Evolutionary conservation across 2,329 filamentous ascomycete species (phyloP), one percentile per base, ranked within the genome.

Genomic region (Huntiella savannae): DNA sequence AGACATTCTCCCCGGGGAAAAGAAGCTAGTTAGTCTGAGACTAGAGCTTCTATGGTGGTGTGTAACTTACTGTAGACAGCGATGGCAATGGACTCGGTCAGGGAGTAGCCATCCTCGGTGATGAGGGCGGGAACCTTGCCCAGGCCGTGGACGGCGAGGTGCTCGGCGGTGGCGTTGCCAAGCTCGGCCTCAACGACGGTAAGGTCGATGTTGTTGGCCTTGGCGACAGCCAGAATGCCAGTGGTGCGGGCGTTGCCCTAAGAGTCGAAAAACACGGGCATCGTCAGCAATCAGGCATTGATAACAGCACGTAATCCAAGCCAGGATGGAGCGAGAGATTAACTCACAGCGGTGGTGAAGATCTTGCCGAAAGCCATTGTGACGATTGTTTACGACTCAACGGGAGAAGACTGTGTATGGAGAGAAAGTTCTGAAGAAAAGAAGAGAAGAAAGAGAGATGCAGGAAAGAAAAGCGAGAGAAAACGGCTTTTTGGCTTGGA

Each of bases 361-460:
- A 98, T 77, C 74, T 93, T 98, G 71, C 91, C 91, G 76, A 98
- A 96, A 63, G 83, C 74, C 82, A 93, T 92, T 65, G 75, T 84
- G 70, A 63, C 60, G 61, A 58, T 40, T 46, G 47, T 48, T 48
- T 46, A 47, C 48, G 44, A 49, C 44, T 51, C 40, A 45, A 46
- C n/a, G 40, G 41, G 48, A 45, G 40, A 46, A 47, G 52, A 47
- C 54, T 48, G 50, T 45, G 50, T 48, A 48, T 46, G 50, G 51
- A 51, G 50, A 53, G 53, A 51, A 52, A 53, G 43, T 54, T 54
- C 53, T 51, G 40, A 44, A 46, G 53, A 53, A 52, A 56, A 55
- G 53, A 56, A 51, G 55, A 56, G 55, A 36, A 52, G 46, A 51
- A 52, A 49, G 49, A 50, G 48, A 44, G 33, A 44, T 38, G 43